Evolutionary conservation across 306 rosid genomes (phyloP), one percentile per base, ranked within the genome.

Genomic region (Quercus cerris): DNA sequence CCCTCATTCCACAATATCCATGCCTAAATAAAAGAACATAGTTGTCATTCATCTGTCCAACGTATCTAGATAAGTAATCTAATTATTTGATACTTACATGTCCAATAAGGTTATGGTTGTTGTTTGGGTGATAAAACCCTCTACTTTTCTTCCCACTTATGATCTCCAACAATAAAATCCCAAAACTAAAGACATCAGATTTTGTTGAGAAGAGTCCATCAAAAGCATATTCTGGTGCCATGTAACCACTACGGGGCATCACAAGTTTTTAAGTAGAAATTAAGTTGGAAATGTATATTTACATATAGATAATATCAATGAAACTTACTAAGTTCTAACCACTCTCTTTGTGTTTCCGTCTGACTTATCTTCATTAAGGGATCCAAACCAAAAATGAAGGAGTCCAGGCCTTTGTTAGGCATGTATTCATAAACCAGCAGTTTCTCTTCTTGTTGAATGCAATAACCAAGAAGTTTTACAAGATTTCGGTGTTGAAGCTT

Each of bases 401-500:
- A 67, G 87, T 92, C 93, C 83, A 93, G 75, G 83, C 97, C 90
- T 82, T 77, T 78, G 55, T 88, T 92, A 4, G 82, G 81, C 94
- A 92, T 77, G 85, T 81, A 88, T 82, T 92, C 97, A 35, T 88
- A 92, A 22, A 92, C 69, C 70, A 92, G 67, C 49, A 88, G 55
- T 55, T 79, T 90, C 66, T 91, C 94, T 1, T 78, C 90, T 17
- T 62, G 70, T 5, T 91, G 81, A 76, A 88, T 71, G 85, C 92
- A 89, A 28, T 86, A 91, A 0, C 94, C 97, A 56, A 89, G 76
- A 52, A 91, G 88, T 54, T 81, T 89, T 23, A 91, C 97, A 4
- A 91, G 90, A 81, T 91, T 89, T 70, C 92, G 81, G 35, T 91
- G 97, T 70, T 90, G 93, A 81, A 92, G 97, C 27, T 92, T 87